Percentiles rank a stretch among this genome's conserved stretches.
phyloP scores from a whole-genome alignment of 352 stramenopile genomes.

The Plasmopara viticola region DNA sequence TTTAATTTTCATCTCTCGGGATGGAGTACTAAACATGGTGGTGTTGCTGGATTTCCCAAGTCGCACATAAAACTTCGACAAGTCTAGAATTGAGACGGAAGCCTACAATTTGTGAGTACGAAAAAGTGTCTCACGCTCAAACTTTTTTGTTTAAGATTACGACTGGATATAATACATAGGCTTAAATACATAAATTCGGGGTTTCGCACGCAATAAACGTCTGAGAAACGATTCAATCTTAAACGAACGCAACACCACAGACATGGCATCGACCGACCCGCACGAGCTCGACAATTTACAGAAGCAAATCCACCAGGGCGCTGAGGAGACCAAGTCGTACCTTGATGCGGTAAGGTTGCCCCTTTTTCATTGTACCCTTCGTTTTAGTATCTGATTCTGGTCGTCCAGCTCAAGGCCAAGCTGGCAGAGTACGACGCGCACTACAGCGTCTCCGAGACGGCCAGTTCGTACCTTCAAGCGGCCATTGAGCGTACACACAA shows the following conservation, averaged over 20 bases:
- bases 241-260: not conserved
- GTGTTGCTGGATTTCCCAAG: too few species aligned
- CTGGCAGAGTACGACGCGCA: slow-evolving; percentile 60
- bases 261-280: slow-evolving; percentile 18
- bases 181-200: too few species aligned
- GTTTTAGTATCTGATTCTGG: not conserved
- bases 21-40: too few species aligned
- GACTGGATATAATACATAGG: too few species aligned
- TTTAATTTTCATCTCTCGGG: too few species aligned
- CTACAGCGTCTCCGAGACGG: slow-evolving; percentile 68
- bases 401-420: slow-evolving; percentile 35
- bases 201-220: too few species aligned
- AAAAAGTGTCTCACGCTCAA: too few species aligned
- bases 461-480: slow-evolving; percentile 54
- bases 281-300: slow-evolving; percentile 58
- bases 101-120: too few species aligned
- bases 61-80: too few species aligned
- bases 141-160: too few species aligned
- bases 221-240: too few species aligned
- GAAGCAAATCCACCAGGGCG: slow-evolving; percentile 58
- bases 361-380: not conserved
- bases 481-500: slow-evolving; percentile 60
- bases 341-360: slow-evolving; percentile 30
- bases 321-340: slow-evolving; percentile 74
- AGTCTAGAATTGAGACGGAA: too few species aligned